Conservation (phyloP, 2,329 filamentous ascomycete genomes). For the Ploettnerulaceae sp. region DNA sequence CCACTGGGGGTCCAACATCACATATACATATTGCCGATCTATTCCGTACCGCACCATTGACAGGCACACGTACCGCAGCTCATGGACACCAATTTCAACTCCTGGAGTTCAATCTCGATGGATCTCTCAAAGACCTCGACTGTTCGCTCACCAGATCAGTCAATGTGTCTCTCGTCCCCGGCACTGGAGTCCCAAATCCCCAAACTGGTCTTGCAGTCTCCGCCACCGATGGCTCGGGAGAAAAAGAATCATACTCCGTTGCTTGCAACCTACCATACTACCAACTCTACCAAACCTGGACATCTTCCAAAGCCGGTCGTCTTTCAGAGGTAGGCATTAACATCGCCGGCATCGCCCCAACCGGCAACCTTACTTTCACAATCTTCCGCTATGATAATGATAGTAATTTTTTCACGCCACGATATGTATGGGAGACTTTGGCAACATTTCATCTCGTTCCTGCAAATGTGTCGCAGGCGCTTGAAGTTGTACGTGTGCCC, state of each 20-base stretch:
- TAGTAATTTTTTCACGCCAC: slow-evolving; percentile 22
- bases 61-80: slow-evolving; percentile 19
- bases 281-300: slow-evolving; percentile 25
- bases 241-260: slow-evolving; percentile 12
- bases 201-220: slow-evolving; percentile 4
- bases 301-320: slow-evolving; percentile 16
- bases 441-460: slow-evolving; percentile 12
- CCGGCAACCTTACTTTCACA: slow-evolving; percentile 16
- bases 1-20: slow-evolving; percentile 6
- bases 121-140: slow-evolving; percentile 17
- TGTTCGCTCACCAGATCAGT: slow-evolving; percentile 16
- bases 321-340: slow-evolving; percentile 20
- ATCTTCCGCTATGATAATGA: slow-evolving; percentile 24
- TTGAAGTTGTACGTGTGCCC: slow-evolving; percentile 13
- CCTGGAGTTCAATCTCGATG: slow-evolving; percentile 18
- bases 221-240: slow-evolving; percentile 18
- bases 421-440: slow-evolving; percentile 25
- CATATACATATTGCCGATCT: slow-evolving; percentile 27
- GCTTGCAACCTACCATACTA: slow-evolving; percentile 20
- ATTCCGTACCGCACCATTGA: slow-evolving; percentile 18
- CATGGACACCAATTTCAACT: slow-evolving; percentile 22
- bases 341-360: slow-evolving; percentile 17
- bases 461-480: slow-evolving; percentile 4
- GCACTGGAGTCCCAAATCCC: slow-evolving; percentile 1
- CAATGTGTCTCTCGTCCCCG: slow-evolving; percentile 11